Evolutionary conservation across 164 flowering plant genomes (phyloP).

Genomic region (Vitis amurensis): DNA sequence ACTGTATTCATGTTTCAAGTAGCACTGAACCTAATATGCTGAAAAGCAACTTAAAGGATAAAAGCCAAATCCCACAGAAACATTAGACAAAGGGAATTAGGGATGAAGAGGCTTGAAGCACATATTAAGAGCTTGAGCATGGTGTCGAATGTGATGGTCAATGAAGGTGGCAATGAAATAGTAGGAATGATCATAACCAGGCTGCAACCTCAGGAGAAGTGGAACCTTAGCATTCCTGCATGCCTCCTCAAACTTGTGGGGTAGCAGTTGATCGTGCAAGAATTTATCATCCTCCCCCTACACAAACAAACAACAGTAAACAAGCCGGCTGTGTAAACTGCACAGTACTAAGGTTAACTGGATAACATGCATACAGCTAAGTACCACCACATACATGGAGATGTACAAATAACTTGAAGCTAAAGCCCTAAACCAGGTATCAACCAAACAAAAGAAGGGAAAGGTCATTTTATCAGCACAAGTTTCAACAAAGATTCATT

Average conservation of each 20-base stretch:
- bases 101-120: conserved; percentile 7
- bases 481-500: no score
- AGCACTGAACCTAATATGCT: no score
- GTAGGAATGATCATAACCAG: conserved; percentile 96
- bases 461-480: no score
- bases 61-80: no score
- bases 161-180: conserved; percentile 87
- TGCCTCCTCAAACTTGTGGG: conserved; percentile 81
- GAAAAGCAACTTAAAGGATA: no score
- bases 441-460: not conserved
- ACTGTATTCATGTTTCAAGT: no score
- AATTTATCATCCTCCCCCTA: conserved; percentile 95
- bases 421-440: not conserved
- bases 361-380: no score
- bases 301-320: not conserved
- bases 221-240: conserved; percentile 67
- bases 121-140: conserved; percentile 79
- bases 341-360: no score
- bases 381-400: no score
- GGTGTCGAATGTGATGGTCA: conserved; percentile 94
- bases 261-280: conserved; percentile 70
- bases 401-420: no score
- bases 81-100: no score
- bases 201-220: conserved; percentile 70
- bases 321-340: no score